Evolutionary conservation across 208 protist genomes (phyloP).

Genomic region (Trichomonas vaginalis): DNA sequence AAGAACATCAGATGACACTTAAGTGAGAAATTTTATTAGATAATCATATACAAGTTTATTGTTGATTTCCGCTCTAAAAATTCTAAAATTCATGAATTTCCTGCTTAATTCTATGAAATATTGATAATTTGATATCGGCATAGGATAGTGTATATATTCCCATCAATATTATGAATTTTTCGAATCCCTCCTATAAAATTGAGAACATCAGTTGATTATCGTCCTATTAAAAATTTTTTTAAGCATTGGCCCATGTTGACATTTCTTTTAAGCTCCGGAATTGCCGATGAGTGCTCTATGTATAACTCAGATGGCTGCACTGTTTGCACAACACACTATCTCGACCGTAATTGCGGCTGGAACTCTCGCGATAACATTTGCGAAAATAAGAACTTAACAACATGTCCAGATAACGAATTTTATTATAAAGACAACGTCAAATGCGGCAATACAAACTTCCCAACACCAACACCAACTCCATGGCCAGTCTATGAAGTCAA

Average conservation of each 20-base stretch:
- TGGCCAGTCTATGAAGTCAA: background rate
- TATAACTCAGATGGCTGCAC: background rate
- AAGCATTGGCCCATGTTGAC: background rate
- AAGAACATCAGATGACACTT: too few relatives aligned
- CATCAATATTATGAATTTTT: too few relatives aligned
- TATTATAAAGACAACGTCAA: background rate
- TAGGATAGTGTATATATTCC: too few relatives aligned
- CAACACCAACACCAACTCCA: background rate
- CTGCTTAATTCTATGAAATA: too few relatives aligned
- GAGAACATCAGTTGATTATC: background rate
- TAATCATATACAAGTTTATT: too few relatives aligned
- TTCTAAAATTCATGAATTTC: too few relatives aligned
- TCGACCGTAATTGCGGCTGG: background rate
- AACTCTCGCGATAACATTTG: background rate
- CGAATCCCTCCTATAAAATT: too few relatives aligned
- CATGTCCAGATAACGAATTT: background rate
- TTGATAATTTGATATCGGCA: too few relatives aligned
- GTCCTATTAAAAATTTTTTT: background rate
- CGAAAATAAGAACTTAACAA: background rate
- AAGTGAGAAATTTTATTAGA: too few relatives aligned
- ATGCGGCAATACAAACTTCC: background rate
- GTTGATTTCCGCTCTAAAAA: too few relatives aligned
- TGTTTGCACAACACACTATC: background rate
- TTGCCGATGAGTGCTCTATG: background rate
- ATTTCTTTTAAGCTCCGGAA: background rate